Evolutionary conservation across 176 grass and related monocot genomes (phyloP), one percentile per base, ranked within the genome.

Genomic region (Urochloa ruziziensis): DNA sequence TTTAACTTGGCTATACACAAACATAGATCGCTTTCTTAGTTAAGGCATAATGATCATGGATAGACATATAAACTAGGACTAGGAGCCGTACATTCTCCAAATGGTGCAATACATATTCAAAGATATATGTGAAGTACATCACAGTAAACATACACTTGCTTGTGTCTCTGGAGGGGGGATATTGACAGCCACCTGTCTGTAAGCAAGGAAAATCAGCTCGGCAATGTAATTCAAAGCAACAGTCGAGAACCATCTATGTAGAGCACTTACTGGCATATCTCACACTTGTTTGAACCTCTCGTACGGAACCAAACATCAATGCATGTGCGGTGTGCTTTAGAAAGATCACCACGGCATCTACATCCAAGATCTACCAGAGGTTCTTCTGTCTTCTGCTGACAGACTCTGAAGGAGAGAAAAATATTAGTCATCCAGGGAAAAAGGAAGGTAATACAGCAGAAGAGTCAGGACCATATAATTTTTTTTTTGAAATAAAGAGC

Each of bases 231-330:
- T 62, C 6, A 0, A 72, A 73, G 25, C 81, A 66, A 65, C 29
- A 88, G 21, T 44, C 35, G 62, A 63, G 62, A 35, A 69, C 69
- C 49, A 56, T 74, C 3, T 64, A 79, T 52, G 81, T 59, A 65
- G 35, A 82, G 74, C 34, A 96, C 91, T 89, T 92, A 99, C 97
- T 99, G 97, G 93, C 97, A 99, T 83, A 99, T 99, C 88, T 99
- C 93, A 62, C 97, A 99, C 78, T 99, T 96, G 80, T 96, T 99
- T 74, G 93, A 96, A 66, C 97, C 97, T 89, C 85, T 96, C 52
- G 97, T 94, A 72, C 78, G 97, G 56, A 99, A 96, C 97, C 96
- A 99, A 84, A 96, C 81, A 85, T 85, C 88, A 80, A 99, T 99
- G 82, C 97, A 99, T 9, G 89, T 90, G 36, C 78, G 91, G 68